Evolutionary conservation across 495 filamentous ascomycete species (phyloP), one percentile per base, ranked within the genome.

Genomic region (Apiosordaria backusii): DNA sequence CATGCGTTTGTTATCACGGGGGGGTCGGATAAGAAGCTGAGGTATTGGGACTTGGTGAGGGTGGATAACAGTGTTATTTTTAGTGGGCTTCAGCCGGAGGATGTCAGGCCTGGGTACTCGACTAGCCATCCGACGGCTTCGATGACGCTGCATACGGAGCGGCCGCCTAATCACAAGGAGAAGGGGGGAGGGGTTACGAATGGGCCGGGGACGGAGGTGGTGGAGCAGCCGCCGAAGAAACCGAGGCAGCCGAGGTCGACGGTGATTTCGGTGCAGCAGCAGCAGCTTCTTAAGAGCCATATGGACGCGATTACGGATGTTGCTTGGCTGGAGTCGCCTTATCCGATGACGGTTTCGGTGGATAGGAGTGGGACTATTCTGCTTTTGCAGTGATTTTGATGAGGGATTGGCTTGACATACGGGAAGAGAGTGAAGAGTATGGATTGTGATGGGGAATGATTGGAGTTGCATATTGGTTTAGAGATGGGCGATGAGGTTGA

Each of bases 351-450:
- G 52, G 82, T 98, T 26, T 93, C 89, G 70, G 94, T 88, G 59
- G 96, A 99, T 80, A 84, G 94, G 69, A 89, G 88, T n/a, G 96
- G 96, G 4, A 88, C 94, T 73, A 86, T 98, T 58, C 96, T 95
- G 81, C 88, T 98, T 45, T 97, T 96, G 63, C 79, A 81, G 68
- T 83, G n/a, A n/a, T n/a, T n/a, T n/a, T n/a, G n/a, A n/a, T n/a
- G n/a, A n/a, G n/a, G n/a, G n/a, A n/a, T n/a, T n/a, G n/a, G n/a
- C n/a, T n/a, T n/a, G n/a, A n/a, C n/a, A n/a, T n/a, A n/a, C n/a
- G n/a, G n/a, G n/a, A n/a, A n/a, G n/a, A n/a, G n/a, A n/a, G n/a
- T n/a, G n/a, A n/a, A 75, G 71, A 13, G 29, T 64, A 27, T 64
- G 58, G n/a, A n/a, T 50, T 45, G 19, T 13, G 60, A 52, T 35